Conservation (phyloP, 805 yeast genomes). For the Sungouiozyma intestinalis region DNA sequence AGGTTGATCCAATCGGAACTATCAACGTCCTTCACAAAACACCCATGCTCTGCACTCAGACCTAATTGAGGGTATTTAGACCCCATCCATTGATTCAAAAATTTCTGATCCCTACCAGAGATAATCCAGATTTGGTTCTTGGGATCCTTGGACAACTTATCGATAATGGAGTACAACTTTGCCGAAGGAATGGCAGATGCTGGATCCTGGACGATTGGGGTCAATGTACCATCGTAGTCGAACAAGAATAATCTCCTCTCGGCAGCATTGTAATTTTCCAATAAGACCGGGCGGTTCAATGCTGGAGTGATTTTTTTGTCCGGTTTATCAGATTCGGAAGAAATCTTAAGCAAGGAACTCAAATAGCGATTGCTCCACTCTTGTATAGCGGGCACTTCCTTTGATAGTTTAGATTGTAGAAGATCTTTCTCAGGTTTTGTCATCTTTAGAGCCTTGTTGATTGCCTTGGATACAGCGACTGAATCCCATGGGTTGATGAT, state of each 20-base stretch:
- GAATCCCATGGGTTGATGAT: constrained; percentile 96
- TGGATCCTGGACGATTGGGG: constrained; percentile 94
- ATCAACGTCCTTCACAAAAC: constrained; percentile 74
- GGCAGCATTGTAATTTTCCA: constrained; percentile 49
- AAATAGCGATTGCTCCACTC: constrained; percentile 66
- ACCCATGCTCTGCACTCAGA: constrained; percentile 94
- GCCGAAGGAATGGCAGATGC: constrained; percentile 96
- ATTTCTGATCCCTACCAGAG: constrained; percentile 88
- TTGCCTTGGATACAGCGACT: constrained; percentile 80
- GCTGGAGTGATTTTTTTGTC: constrained; percentile 63
- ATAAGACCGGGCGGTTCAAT: constrained; percentile 58
- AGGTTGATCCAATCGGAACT: constrained; percentile 68
- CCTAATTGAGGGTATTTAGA: constrained; percentile 52
- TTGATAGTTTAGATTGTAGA: constrained; percentile 46
- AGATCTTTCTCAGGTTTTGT: constrained; percentile 34
- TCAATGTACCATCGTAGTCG: constrained; percentile 95
- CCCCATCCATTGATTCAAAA: constrained; percentile 85
- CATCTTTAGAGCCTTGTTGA: constrained; percentile 58
- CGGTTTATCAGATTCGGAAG: constrained; percentile 34
- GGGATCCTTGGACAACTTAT: constrained; percentile 59
- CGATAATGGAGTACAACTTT: constrained; percentile 49
- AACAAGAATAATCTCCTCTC: constrained; percentile 69
- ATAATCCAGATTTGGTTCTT: constrained; percentile 87
- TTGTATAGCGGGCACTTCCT: constrained; percentile 66
- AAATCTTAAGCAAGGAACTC: constrained; percentile 32